These are phyloP conservation scores for Eucalyptus tenuipes DNA, from an alignment of 345 rosid species.

Conservation along the genomic window DNA sequence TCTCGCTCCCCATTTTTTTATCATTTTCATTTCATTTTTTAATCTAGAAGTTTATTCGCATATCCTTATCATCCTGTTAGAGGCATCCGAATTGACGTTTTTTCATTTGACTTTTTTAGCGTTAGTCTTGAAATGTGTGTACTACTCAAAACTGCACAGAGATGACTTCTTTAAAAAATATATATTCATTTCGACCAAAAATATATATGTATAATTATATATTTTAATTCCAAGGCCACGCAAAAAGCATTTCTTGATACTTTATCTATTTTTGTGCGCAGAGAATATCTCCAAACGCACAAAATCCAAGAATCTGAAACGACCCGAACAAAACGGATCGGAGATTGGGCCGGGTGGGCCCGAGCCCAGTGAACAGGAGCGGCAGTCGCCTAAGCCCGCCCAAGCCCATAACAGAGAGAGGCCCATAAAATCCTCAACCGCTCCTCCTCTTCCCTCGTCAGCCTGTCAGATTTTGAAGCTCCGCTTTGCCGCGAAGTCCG, in stretches of 20 bases:
- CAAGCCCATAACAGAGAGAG: background rate
- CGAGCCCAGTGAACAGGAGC: background rate
- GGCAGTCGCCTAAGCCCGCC: background rate
- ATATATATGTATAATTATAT: background rate
- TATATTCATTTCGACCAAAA: background rate
- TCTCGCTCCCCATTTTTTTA: rapidly evolving
- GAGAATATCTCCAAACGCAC: background rate
- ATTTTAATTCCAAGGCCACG: background rate
- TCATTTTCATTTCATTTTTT: background rate
- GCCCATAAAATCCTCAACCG: background rate
- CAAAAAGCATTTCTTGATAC: background rate
- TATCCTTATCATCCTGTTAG: background rate
- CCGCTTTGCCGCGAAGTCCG: background rate
- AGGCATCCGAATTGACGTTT: background rate
- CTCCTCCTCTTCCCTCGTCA: background rate
- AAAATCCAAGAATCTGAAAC: background rate
- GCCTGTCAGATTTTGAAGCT: background rate
- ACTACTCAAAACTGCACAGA: background rate
- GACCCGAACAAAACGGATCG: background rate
- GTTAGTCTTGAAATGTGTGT: background rate
- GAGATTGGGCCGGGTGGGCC: background rate
- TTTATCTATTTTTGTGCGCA: background rate
- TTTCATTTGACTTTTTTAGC: background rate
- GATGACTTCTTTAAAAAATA: background rate
- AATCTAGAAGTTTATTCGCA: background rate